A percentile compares a stretch with the other conserved stretches of the same genome.
phyloP scores from a whole-genome alignment of 2,329 filamentous ascomycete genomes.

The Penicillium sclerotiorum region DNA sequence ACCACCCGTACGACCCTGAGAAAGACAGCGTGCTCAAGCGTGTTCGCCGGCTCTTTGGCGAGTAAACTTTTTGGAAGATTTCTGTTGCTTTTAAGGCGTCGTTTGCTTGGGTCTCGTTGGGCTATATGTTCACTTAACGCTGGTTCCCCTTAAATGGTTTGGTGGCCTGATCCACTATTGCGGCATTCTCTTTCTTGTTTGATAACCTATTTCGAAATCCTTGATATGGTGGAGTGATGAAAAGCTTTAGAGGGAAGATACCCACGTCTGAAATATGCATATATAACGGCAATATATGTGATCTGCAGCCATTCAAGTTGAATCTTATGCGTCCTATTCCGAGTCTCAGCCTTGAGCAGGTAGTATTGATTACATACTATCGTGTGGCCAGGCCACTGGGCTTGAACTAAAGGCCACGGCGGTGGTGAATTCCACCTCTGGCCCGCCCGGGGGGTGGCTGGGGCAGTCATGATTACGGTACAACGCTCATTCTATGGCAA shows the following conservation, averaged over 20 bases:
- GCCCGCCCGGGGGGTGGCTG: too few species aligned
- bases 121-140: constrained; percentile 2
- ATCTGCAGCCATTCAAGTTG: not conserved
- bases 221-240: constrained; percentile 9
- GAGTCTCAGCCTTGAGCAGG: too few species aligned
- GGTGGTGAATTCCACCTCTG: too few species aligned
- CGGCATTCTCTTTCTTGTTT: constrained; percentile 4
- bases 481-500: too few species aligned
- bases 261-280: constrained; percentile 24
- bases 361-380: too few species aligned
- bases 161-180: constrained; percentile 2
- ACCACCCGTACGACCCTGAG: constrained; percentile 97
- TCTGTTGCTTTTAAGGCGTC: constrained; percentile 7
- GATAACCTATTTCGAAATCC: constrained; percentile 3
- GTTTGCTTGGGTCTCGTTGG: constrained; percentile 3
- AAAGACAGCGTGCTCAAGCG: constrained; percentile 96
- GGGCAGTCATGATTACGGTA: too few species aligned
- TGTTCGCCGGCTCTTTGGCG: constrained; percentile 72
- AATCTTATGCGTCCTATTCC: too few species aligned
- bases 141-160: constrained; percentile 9
- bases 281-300: constrained; percentile 17
- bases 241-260: constrained; percentile 27
- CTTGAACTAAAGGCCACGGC: too few species aligned
- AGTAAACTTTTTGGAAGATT: constrained; percentile 33
- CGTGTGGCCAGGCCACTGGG: too few species aligned